A percentile compares a stretch with the other conserved stretches of the same genome.
phyloP scores from a whole-genome alignment of 1,284 basidiomycete species.

The Pseudozyma tsukubaensis region DNA sequence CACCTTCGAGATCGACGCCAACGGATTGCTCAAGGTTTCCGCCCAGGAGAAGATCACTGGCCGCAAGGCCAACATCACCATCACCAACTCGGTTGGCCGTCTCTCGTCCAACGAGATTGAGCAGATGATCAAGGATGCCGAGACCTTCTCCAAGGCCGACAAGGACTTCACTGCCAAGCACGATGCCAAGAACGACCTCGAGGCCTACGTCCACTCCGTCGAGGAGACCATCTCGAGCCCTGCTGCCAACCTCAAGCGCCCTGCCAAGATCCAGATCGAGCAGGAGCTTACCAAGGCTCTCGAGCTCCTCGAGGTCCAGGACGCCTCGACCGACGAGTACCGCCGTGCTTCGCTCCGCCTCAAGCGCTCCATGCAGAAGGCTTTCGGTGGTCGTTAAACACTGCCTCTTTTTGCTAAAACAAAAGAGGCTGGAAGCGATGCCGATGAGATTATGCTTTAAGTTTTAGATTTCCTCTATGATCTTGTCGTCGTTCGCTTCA shows the following conservation, averaged over 20 bases:
- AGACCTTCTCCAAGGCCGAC: conserved; percentile 68
- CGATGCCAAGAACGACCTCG: conserved; percentile 68
- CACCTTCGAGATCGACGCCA: conserved; percentile 69
- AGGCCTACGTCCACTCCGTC: conserved; percentile 68
- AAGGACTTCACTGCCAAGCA: conserved; percentile 69
- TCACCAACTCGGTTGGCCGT: conserved; percentile 69
- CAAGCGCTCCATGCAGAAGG: conserved; percentile 68
- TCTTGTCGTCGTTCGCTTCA: background rate
- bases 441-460: conserved; percentile 12
- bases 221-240: conserved; percentile 68
- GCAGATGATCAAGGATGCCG: conserved; percentile 69
- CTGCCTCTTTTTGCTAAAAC: background rate
- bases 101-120: conserved; percentile 67
- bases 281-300: conserved; percentile 69
- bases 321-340: conserved; percentile 67
- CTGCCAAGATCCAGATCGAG: conserved; percentile 67
- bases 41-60: conserved; percentile 68
- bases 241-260: conserved; percentile 67
- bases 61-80: conserved; percentile 69
- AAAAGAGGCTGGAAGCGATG: conserved; percentile 4
- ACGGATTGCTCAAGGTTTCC: conserved; percentile 68
- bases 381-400: conserved; percentile 62
- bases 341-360: conserved; percentile 65
- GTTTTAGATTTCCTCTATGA: conserved; percentile 6
- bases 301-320: conserved; percentile 68